Percentiles rank a stretch among this genome's conserved stretches.
Conservation (phyloP, 176 grass and related monocot genomes). For the Oryza rufipogon region DNA sequence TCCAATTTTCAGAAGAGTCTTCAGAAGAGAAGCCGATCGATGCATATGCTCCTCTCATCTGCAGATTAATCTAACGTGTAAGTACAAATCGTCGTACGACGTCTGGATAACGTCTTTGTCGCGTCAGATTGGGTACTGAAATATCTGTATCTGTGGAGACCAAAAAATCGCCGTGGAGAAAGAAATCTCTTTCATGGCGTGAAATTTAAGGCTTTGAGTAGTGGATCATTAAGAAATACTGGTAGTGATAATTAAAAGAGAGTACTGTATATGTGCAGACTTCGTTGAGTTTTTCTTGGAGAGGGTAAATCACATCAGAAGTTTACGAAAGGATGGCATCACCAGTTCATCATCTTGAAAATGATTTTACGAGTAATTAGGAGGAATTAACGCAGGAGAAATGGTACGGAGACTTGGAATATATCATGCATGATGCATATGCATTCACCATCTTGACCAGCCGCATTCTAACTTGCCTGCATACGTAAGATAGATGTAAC, state of each 20-base stretch:
- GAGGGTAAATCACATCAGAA: neutral
- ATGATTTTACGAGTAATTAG: neutral
- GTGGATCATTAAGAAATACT: neutral
- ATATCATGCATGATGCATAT: conserved; percentile 10
- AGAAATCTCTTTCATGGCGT: conserved; percentile 6
- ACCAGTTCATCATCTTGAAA: neutral
- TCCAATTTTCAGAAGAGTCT: neutral
- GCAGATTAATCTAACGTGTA: neutral
- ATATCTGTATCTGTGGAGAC: neutral
- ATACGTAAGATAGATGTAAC: neutral
- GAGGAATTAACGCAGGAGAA: neutral
- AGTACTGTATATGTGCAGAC: neutral
- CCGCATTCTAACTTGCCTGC: neutral
- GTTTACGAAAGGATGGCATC: neutral
- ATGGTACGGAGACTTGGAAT: neutral
- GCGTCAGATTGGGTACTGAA: neutral
- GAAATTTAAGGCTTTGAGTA: neutral
- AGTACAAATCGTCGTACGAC: neutral
- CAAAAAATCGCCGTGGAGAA: neutral
- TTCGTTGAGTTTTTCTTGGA: conserved; percentile 17
- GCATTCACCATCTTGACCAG: neutral
- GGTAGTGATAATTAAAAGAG: too few species aligned
- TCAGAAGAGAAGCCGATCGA: neutral
- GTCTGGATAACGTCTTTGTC: conserved; percentile 20
- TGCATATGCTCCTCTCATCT: neutral